phyloP scores from a whole-genome alignment of 257 asterid species.

The Lycium ferocissimum region DNA sequence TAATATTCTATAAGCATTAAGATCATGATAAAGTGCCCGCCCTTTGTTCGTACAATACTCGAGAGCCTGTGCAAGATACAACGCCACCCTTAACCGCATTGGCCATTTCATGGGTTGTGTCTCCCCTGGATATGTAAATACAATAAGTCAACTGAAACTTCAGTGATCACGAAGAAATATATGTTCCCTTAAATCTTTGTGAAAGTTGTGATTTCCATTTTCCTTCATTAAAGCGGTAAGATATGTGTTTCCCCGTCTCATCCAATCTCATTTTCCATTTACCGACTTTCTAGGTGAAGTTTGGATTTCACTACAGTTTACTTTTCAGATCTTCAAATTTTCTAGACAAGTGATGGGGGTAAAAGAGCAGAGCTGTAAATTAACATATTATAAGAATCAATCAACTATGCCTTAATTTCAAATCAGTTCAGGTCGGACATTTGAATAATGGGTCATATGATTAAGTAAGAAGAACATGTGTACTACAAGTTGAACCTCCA shows the following conservation, averaged over 20 bases:
- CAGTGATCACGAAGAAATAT: not conserved
- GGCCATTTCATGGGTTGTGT: conserved; percentile 98
- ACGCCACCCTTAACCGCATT: conserved; percentile 96
- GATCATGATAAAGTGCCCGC: conserved; percentile 92
- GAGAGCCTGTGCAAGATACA: conserved; percentile 85
- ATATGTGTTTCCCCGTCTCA: not conserved
- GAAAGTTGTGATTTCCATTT: conserved; percentile 6
- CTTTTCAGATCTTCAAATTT: not conserved
- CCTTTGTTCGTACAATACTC: conserved; percentile 92
- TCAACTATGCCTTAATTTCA: not conserved
- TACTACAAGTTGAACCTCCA: not conserved
- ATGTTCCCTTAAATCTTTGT: not conserved
- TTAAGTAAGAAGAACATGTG: not conserved
- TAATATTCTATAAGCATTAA: conserved; percentile 89
- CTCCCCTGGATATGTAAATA: conserved; percentile 69
- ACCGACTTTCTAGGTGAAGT: conserved; percentile 10
- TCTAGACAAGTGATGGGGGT: not conserved
- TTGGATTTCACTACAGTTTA: not conserved
- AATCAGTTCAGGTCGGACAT: not conserved
- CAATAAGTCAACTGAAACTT: conserved; percentile 16
- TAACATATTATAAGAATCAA: not conserved
- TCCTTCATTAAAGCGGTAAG: not conserved
- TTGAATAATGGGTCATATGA: not conserved
- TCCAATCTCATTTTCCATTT: conserved; percentile 16
- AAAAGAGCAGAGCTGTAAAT: not conserved